phyloP scores from a whole-genome alignment of 148 eudicot species.

The Vaccinium macrocarpon region DNA sequence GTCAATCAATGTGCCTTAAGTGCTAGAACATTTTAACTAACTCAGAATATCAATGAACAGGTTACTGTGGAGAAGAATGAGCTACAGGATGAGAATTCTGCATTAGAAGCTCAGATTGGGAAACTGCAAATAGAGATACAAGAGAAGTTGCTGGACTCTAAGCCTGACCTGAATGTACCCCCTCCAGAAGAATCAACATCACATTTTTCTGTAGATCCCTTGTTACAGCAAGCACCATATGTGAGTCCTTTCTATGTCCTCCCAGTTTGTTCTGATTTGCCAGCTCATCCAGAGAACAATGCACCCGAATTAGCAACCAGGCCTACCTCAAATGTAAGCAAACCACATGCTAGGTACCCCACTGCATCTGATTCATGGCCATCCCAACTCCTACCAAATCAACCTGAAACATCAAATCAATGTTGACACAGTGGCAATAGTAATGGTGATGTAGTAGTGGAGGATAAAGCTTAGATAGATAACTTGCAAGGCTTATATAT shows the following conservation, averaged over 20 bases:
- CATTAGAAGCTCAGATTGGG: slow-evolving; percentile 53
- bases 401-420: slow-evolving; percentile 19
- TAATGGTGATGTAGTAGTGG: slow-evolving; percentile 1
- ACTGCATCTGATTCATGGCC: slow-evolving; percentile 75
- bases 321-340: slow-evolving; percentile 51
- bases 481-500: background rate
- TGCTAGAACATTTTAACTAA: background rate
- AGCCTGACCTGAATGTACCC: slow-evolving; percentile 41
- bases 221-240: slow-evolving; percentile 36
- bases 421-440: background rate
- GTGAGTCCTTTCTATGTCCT: slow-evolving; percentile 59
- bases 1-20: background rate
- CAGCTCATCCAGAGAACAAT: slow-evolving; percentile 31
- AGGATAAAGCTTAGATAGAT: slow-evolving; percentile 13
- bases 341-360: slow-evolving; percentile 84
- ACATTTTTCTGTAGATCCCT: slow-evolving; percentile 22
- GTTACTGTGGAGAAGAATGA: slow-evolving; percentile 64
- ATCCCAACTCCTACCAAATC: slow-evolving; percentile 52
- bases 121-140: slow-evolving; percentile 45
- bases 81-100: slow-evolving; percentile 64
- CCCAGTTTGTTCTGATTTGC: slow-evolving; percentile 45
- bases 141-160: slow-evolving; percentile 29
- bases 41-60: slow-evolving; percentile 32
- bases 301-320: slow-evolving; percentile 17
- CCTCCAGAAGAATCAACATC: slow-evolving; percentile 33